phyloP scores from a whole-genome alignment of 164 flowering plant genomes.

The Nelumbo lutea region DNA sequence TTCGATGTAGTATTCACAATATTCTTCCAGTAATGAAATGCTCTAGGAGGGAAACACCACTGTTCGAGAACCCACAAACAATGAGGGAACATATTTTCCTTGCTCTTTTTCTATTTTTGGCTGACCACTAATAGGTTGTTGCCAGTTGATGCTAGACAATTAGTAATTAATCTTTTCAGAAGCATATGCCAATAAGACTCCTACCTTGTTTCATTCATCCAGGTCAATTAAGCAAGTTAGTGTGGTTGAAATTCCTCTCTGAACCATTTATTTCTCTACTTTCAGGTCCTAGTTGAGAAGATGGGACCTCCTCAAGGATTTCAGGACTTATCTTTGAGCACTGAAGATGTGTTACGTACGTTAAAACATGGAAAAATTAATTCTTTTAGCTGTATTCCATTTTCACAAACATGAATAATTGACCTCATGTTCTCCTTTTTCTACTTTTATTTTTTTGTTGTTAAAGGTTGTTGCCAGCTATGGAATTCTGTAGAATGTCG shows the following conservation, averaged over 20 bases:
- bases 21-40: too few species aligned
- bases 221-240: neutral
- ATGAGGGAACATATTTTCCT: neutral
- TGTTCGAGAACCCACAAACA: neutral
- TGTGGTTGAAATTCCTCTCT: neutral
- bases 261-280: neutral
- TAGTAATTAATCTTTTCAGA: neutral
- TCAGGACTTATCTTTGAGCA: constrained; percentile 6
- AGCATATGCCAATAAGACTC: neutral
- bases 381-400: too few species aligned
- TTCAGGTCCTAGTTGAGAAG: constrained; percentile 52
- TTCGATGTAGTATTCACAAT: too few species aligned
- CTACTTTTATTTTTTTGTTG: neutral
- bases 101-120: neutral
- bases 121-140: neutral
- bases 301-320: constrained; percentile 44
- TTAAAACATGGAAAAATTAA: neutral
- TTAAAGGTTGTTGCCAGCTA: constrained; percentile 31
- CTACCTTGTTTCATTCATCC: neutral
- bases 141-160: neutral
- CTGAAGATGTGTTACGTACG: constrained; percentile 28
- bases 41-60: too few species aligned
- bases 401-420: neutral
- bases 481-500: constrained; percentile 36
- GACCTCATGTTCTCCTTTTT: constrained; percentile 1